Base-by-base conservation (phyloP, 495 filamentous ascomycete genomes). In the Hyphodiscus hymeniophilus region DNA sequence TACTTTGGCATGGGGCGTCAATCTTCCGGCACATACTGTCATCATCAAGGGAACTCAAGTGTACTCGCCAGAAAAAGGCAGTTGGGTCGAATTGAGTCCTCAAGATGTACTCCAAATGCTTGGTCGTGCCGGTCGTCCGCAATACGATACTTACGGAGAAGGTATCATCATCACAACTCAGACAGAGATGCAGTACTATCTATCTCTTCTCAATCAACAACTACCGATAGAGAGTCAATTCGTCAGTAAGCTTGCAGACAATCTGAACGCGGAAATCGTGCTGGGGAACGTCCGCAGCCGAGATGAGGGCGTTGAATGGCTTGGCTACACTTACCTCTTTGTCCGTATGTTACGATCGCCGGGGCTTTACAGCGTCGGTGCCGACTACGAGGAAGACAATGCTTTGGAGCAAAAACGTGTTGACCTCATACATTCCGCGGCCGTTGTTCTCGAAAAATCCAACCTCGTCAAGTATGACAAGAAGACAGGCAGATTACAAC, bases 61-160 rank as follows among this genome's bases (percentile, higher is more conserved):
- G 32, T 99, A 99, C 63, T 97, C 94, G 3, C 94, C 92, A 0
- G 92, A 99, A 62, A 97, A 96, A 66, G 92, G 92, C 67, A 90
- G 86, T 62, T 99, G 92, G 90, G 94, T 99, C 13, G 94, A 99
- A 59, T 62, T 99, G 48, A 95, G 89, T 56, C 92, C 94, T 10
- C 92, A 99, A 59, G 92, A 99, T 66, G 91, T 97, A 34, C 72
- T 99, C 28, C 92, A 99, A 63, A 99, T 99, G 92, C 80, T 99
- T 54, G 92, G 92, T 56, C 89, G 92, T 69, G 92, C 92, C 35
- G 92, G 92, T 61, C 80, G 92, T 45, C 92, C 92, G 7, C 92
- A 99, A 56, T 99, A 88, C 58, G 92, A 99, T 63, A 96, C 89
- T 0, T 97, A 92, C 58, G 92, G 92, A 58, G 92, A 97, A 56